A percentile compares a stretch with the other conserved stretches of the same genome.
Evolutionary conservation across 768 basidiomycete species (phyloP).

Genomic region (Gymnopilus dilepis): DNA sequence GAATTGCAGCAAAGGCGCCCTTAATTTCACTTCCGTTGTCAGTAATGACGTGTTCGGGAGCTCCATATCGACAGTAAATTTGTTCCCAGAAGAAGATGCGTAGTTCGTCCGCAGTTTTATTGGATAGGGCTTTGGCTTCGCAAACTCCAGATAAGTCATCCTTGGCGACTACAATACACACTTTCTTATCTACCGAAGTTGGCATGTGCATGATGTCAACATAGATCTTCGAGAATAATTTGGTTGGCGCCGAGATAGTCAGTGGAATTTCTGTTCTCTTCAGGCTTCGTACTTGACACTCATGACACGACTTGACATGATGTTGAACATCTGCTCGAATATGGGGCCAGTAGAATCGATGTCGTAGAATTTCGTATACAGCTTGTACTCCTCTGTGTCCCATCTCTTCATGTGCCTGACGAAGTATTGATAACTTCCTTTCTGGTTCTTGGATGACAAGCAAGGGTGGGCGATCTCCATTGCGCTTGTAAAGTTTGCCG

Average conservation of each 20-base stretch:
- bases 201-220: slow-evolving; percentile 25
- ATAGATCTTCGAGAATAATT: no score
- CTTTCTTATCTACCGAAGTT: no score
- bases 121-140: neutral
- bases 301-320: slow-evolving; percentile 13
- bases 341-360: slow-evolving; percentile 11
- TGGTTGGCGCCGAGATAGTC: neutral
- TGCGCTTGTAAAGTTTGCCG: neutral
- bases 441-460: neutral
- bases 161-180: no score
- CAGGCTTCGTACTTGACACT: slow-evolving; percentile 9
- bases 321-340: slow-evolving; percentile 7
- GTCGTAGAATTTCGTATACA: neutral
- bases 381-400: slow-evolving; percentile 10
- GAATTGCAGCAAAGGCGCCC: neutral
- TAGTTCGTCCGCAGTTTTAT: neutral
- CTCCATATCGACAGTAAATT: slow-evolving; percentile 12
- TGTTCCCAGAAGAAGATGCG: slow-evolving; percentile 7
- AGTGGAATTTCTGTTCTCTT: slow-evolving; percentile 9
- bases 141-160: no score
- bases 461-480: neutral
- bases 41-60: neutral
- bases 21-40: neutral
- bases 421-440: slow-evolving; percentile 1
- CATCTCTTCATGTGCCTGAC: slow-evolving; percentile 2